Evolutionary conservation across 495 filamentous ascomycete genomes (phyloP).

Genomic region (Podospora anserina): DNA sequence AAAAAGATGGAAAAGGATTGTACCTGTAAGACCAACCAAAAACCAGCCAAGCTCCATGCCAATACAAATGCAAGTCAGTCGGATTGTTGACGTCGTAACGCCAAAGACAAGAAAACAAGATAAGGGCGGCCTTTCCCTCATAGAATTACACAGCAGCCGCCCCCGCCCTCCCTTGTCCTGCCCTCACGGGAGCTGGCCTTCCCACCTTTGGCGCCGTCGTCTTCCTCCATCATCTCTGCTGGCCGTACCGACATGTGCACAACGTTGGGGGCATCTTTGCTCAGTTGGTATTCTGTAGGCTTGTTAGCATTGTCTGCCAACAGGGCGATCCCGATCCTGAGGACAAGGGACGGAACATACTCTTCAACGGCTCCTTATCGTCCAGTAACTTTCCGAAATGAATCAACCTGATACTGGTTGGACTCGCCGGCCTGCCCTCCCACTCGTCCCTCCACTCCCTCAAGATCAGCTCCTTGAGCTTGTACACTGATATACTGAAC

Average conservation of each 20-base stretch:
- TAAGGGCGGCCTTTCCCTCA: conserved; percentile 21
- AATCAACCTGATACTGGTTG: conserved; percentile 81
- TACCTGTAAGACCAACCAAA: neutral
- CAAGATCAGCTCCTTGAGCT: conserved; percentile 86
- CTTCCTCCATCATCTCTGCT: conserved; percentile 84
- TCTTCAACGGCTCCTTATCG: conserved; percentile 72
- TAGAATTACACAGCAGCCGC: conserved; percentile 81
- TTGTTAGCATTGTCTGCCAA: conserved; percentile 2
- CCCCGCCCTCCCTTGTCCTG: conserved; percentile 58
- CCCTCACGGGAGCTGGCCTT: conserved; percentile 62
- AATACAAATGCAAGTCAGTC: neutral
- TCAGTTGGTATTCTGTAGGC: conserved; percentile 71
- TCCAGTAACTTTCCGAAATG: conserved; percentile 84
- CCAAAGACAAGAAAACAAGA: neutral
- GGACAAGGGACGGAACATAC: conserved; percentile 19
- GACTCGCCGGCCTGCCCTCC: conserved; percentile 78
- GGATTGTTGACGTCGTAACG: neutral
- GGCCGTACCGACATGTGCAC: conserved; percentile 93
- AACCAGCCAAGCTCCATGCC: neutral
- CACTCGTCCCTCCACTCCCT: conserved; percentile 88
- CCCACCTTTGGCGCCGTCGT: conserved; percentile 63
- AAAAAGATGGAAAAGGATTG: neutral
- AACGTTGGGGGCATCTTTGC: conserved; percentile 66
- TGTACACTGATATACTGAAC: conserved; percentile 84
- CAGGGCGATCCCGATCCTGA: neutral